A percentile compares a stretch with the other conserved stretches of the same genome.
Conservation (phyloP, 2,329 filamentous ascomycete genomes). For the Calonectria pteridis region DNA sequence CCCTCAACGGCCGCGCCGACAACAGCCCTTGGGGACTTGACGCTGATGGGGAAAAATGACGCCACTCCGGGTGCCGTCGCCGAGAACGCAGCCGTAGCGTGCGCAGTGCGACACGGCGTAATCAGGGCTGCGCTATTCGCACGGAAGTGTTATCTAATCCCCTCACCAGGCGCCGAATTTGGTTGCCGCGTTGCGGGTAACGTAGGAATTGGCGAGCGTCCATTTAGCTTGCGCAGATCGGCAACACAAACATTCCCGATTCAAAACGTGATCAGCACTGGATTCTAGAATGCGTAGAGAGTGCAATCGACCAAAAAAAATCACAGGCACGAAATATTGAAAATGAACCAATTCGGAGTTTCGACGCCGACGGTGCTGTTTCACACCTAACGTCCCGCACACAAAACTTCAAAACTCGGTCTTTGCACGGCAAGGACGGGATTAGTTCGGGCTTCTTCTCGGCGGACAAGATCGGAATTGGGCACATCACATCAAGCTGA, state of each 20-base stretch:
- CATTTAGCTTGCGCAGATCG: background rate
- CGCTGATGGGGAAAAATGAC: slow-evolving; percentile 5
- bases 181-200: slow-evolving; percentile 25
- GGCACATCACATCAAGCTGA: slow-evolving; percentile 31
- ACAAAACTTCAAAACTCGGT: slow-evolving; percentile 17
- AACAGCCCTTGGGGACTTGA: background rate
- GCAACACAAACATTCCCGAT: background rate
- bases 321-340: background rate
- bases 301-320: background rate
- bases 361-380: slow-evolving; percentile 2
- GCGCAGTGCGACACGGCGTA: slow-evolving; percentile 2
- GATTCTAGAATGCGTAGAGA: background rate
- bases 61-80: slow-evolving; percentile 4
- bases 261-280: background rate
- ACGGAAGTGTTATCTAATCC: slow-evolving; percentile 12
- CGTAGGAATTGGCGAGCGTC: slow-evolving; percentile 14
- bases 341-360: slow-evolving; percentile 5
- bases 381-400: background rate
- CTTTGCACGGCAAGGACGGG: slow-evolving; percentile 38
- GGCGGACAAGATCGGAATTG: slow-evolving; percentile 36
- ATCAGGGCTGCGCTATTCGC: background rate
- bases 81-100: slow-evolving; percentile 4
- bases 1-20: background rate
- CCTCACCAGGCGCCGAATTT: background rate
- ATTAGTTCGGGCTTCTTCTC: slow-evolving; percentile 47